Conservation (phyloP, 164 flowering plant species). For the Sedum album region DNA sequence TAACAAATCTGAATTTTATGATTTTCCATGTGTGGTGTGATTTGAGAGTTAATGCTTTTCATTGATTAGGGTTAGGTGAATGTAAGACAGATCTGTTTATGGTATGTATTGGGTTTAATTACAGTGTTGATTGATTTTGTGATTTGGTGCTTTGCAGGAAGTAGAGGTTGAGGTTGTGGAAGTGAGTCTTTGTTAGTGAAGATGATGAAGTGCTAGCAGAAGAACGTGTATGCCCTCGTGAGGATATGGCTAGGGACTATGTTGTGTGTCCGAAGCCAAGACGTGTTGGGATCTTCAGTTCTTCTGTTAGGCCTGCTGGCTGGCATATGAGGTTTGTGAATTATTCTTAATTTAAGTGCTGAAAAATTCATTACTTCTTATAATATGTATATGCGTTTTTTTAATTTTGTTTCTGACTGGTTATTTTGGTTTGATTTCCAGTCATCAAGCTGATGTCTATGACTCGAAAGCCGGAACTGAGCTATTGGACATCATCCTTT, state of each 20-base stretch:
- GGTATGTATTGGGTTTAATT: not conserved
- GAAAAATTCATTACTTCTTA: not conserved
- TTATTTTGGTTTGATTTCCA: constrained; percentile 17
- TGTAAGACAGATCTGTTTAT: not conserved
- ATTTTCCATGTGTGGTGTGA: no score
- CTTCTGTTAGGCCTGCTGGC: constrained; percentile 39
- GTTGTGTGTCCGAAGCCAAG: constrained; percentile 86
- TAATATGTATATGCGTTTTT: not conserved
- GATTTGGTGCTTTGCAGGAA: not conserved
- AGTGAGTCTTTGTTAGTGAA: not conserved
- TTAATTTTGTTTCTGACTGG: not conserved
- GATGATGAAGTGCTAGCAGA: constrained; percentile 55
- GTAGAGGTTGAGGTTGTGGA: not conserved
- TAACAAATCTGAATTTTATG: not conserved
- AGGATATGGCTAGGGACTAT: constrained; percentile 35
- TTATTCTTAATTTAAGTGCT: not conserved
- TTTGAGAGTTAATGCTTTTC: not conserved
- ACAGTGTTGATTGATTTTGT: not conserved
- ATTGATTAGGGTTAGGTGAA: not conserved
- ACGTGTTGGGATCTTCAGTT: constrained; percentile 38
- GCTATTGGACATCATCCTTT: constrained; percentile 66
- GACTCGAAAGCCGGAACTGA: constrained; percentile 64
- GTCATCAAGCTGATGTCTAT: constrained; percentile 48
- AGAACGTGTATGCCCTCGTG: constrained; percentile 33
- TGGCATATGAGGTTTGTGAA: constrained; percentile 54